Base-by-base conservation (phyloP, 2,329 filamentous ascomycete species). In the Aspergillus sp. region DNA sequence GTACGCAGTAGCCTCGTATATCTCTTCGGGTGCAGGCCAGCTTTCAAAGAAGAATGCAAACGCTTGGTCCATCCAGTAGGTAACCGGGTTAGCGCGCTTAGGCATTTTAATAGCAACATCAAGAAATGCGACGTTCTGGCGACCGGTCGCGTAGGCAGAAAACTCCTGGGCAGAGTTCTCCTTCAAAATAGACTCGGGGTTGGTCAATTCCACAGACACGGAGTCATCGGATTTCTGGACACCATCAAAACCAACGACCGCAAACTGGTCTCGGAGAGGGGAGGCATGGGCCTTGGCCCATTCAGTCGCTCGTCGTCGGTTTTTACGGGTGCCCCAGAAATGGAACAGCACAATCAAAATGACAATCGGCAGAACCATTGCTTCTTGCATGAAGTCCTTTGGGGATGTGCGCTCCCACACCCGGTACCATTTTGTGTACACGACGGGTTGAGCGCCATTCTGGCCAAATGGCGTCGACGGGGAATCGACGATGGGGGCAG, bases 401-500 rank as follows among this genome's bases (percentile, higher is more conserved):
- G 88, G 79, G 24, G 87, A 87, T 69, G 93, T 87, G 70, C 95
- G 91, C 84, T 98, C 93, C 84, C 96, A 95, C 61, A 98, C 82
- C 56, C 92, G 91, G 80, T 98, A 99, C 95, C 95, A 99, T 81
- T 91, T 91, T 52, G 92, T 96, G 76, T 89, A 97, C 14, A 90
- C 90, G 24, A 81, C 79, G 44, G 73, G 76, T 45, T 82, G 80
- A 45, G 79, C 51, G 33, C 48, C 80, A 59, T 83, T 81, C 49
- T 77, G 74, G 43, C 77, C 76, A 58, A 82, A 74, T 56, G 81
- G 60, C 15, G 73, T 60, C 60, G 63, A 61, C 15, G 72, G 70
- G 43, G 77, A 67, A 46, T 78, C 74, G 52, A 79, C 71, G 60
- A 81, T 72, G 57, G 80, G 79, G 23, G 75, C 76, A 46, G 90